Conservation (phyloP, 495 filamentous ascomycete species). For the Trichodelitschia bisporula region DNA sequence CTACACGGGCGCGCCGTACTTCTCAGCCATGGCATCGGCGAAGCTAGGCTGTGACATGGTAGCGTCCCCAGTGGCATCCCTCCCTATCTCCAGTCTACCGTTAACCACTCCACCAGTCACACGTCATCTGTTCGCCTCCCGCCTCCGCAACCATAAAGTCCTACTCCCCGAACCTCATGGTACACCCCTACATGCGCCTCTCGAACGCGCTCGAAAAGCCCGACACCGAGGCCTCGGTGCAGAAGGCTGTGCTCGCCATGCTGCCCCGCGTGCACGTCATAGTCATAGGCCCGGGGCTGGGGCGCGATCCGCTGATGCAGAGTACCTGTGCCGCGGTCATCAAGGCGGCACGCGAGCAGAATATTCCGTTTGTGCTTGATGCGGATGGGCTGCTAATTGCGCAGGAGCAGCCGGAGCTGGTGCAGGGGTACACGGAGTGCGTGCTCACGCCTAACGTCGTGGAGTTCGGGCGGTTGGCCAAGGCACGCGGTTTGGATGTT, state of each 20-base stretch:
- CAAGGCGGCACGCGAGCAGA: conserved; percentile 42
- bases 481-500: conserved; percentile 36
- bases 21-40: conserved; percentile 90
- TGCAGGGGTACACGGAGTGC: conserved; percentile 58
- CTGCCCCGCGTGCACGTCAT: conserved; percentile 71
- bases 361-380: conserved; percentile 71
- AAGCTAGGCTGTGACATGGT: conserved; percentile 31
- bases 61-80: conserved; percentile 1
- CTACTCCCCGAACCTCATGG: conserved; percentile 97
- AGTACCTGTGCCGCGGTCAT: conserved; percentile 64
- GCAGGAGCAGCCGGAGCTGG: conserved; percentile 45
- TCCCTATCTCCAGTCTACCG: conserved; percentile 1
- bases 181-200: conserved; percentile 85
- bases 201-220: conserved; percentile 23
- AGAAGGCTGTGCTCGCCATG: conserved; percentile 51
- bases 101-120: conserved; percentile 32
- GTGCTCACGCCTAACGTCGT: conserved; percentile 89
- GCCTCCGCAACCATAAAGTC: conserved; percentile 77
- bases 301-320: conserved; percentile 73
- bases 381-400: conserved; percentile 72
- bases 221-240: conserved; percentile 26
- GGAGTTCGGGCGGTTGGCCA: conserved; percentile 67
- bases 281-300: conserved; percentile 81
- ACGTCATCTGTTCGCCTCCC: conserved; percentile 83
- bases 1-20: conserved; percentile 94